These are phyloP conservation scores for Orbilia quercus DNA, from an alignment of 2,329 filamentous ascomycete species.

Conservation along the genomic window DNA sequence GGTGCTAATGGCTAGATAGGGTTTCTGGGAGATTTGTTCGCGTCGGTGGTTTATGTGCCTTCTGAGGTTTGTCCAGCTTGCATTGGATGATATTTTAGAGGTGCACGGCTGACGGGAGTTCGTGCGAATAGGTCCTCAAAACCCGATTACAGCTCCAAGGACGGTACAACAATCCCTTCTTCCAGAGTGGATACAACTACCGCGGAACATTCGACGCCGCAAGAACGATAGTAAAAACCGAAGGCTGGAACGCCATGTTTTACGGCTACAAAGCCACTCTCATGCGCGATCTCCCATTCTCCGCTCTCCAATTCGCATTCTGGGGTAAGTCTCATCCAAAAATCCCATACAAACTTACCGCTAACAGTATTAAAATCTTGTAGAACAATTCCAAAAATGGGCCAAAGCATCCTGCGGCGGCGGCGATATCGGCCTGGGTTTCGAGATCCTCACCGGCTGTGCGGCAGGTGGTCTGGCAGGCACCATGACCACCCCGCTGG, in stretches of 20 bases:
- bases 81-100: conserved; percentile 3
- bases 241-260: conserved; percentile 88
- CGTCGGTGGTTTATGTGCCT: conserved; percentile 92
- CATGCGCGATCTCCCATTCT: conserved; percentile 93
- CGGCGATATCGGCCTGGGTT: conserved; percentile 82
- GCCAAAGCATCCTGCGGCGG: conserved; percentile 78
- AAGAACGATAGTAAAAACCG: conserved; percentile 82
- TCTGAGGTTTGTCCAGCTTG: conserved; percentile 73
- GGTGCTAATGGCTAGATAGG: conserved; percentile 64
- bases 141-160: conserved; percentile 96
- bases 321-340: conserved; percentile 67
- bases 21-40: conserved; percentile 91
- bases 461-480: conserved; percentile 92
- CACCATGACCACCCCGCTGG: conserved; percentile 91
- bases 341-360: too few species aligned
- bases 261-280: conserved; percentile 97
- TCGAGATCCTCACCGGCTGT: conserved; percentile 90
- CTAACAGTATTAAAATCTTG: background rate
- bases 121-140: conserved; percentile 76
- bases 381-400: conserved; percentile 84
- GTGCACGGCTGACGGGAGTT: background rate
- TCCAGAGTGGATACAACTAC: conserved; percentile 96
- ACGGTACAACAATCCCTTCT: conserved; percentile 92
- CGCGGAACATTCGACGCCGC: conserved; percentile 84
- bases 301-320: conserved; percentile 95